Percentiles rank a stretch among this genome's conserved stretches.
Evolutionary conservation across 495 filamentous ascomycete genomes (phyloP).

Genomic region (Clohesyomyces aquaticus): DNA sequence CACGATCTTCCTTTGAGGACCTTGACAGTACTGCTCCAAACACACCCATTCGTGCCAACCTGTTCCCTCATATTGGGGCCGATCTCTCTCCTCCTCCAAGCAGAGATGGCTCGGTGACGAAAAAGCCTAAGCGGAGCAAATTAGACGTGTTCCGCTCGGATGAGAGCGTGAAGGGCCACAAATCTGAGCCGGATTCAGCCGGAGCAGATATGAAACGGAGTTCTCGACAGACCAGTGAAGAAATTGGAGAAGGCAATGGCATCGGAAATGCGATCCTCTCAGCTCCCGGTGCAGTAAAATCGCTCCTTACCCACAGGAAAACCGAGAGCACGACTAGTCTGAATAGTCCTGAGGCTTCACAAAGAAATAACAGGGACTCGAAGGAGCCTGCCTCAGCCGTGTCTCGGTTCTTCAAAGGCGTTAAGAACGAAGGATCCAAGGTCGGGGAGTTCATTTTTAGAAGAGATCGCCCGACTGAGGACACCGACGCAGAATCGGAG

Average conservation of each 20-base stretch:
- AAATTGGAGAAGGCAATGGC: slow-evolving; percentile 14
- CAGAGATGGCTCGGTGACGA: slow-evolving; percentile 26
- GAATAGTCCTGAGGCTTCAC: slow-evolving; percentile 12
- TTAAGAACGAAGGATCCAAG: slow-evolving; percentile 42
- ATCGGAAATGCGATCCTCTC: slow-evolving; percentile 20
- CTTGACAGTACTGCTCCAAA: slow-evolving; percentile 41
- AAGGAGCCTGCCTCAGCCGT: slow-evolving; percentile 41
- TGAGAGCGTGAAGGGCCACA: slow-evolving; percentile 39
- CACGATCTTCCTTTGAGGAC: slow-evolving; percentile 40
- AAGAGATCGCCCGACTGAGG: slow-evolving; percentile 36
- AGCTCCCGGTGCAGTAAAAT: slow-evolving; percentile 38
- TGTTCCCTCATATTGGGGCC: slow-evolving; percentile 31
- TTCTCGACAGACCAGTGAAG: slow-evolving; percentile 28
- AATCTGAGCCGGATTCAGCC: slow-evolving; percentile 41
- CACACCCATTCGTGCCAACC: slow-evolving; percentile 30
- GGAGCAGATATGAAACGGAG: slow-evolving; percentile 27
- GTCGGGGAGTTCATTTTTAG: slow-evolving; percentile 43
- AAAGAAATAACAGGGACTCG: slow-evolving; percentile 32
- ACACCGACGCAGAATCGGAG: slow-evolving; percentile 19
- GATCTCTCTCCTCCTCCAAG: slow-evolving; percentile 39
- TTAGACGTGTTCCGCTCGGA: slow-evolving; percentile 43
- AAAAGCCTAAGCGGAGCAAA: slow-evolving; percentile 39
- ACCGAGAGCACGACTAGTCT: slow-evolving; percentile 39
- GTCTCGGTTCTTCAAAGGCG: slow-evolving; percentile 46
- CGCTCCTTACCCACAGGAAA: slow-evolving; percentile 38